These are phyloP conservation scores for Lipomyces anomalus DNA, from an alignment of 805 yeast species.

Conservation along the genomic window DNA sequence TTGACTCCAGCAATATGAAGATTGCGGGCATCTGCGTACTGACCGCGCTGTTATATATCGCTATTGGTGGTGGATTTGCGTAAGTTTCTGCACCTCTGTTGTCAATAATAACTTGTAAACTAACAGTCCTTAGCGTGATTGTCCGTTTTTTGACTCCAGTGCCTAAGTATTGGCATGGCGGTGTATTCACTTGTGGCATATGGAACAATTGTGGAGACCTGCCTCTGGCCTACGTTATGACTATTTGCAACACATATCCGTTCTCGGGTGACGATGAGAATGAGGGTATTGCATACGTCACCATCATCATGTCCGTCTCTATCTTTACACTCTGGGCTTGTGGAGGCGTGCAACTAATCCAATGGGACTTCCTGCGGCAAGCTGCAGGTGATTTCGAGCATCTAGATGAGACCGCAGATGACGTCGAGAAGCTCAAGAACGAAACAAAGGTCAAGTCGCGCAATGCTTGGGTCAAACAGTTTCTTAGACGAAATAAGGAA, in stretches of 20 bases:
- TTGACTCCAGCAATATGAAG: constrained; percentile 63
- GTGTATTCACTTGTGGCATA: constrained; percentile 62
- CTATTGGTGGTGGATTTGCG: constrained; percentile 43
- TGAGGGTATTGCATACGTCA: constrained; percentile 77
- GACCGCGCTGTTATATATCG: constrained; percentile 42
- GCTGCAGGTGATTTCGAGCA: constrained; percentile 5
- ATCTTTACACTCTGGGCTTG: constrained; percentile 64
- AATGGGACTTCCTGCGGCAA: constrained; percentile 54
- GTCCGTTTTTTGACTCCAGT: constrained; percentile 47
- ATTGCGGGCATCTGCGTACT: constrained; percentile 60
- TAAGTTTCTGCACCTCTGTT: constrained; percentile 1
- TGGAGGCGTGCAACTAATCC: constrained; percentile 67
- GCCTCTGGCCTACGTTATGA: constrained; percentile 70
- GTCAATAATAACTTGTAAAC: not conserved
- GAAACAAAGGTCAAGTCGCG: too few species aligned
- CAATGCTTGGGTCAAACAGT: too few species aligned
- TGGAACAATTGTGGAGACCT: constrained; percentile 77
- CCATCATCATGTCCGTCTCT: constrained; percentile 68
- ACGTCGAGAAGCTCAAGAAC: too few species aligned
- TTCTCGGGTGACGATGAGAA: constrained; percentile 57
- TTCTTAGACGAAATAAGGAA: too few species aligned
- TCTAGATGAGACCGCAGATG: constrained; percentile 2
- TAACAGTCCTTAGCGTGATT: constrained; percentile 26
- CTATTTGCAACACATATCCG: constrained; percentile 55
- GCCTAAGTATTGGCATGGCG: constrained; percentile 74